phyloP scores from a whole-genome alignment of 495 filamentous ascomycete genomes.

The Tuber melanosporum region DNA sequence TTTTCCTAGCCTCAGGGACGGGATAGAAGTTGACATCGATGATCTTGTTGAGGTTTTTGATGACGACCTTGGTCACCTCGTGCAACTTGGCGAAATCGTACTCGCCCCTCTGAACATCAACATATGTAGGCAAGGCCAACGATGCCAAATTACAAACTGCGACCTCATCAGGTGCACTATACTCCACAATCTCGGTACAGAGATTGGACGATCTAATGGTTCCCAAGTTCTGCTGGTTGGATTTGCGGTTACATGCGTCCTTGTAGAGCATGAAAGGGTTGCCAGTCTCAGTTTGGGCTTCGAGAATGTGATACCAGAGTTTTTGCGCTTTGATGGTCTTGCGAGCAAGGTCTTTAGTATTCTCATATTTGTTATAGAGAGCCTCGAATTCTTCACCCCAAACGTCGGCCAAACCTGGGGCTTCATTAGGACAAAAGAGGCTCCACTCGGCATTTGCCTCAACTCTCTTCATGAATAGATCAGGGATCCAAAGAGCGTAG shows the following conservation, averaged over 20 bases:
- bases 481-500: slow-evolving; percentile 95
- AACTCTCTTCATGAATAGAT: slow-evolving; percentile 99
- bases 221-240: slow-evolving; percentile 98
- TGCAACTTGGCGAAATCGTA: slow-evolving; percentile 96
- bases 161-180: slow-evolving; percentile 93
- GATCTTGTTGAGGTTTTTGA: slow-evolving; percentile 92
- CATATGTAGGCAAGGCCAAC: slow-evolving; percentile 79
- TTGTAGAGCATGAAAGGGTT: slow-evolving; percentile 99
- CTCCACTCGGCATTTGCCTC: slow-evolving; percentile 95
- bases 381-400: slow-evolving; percentile 96
- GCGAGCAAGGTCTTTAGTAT: slow-evolving; percentile 73
- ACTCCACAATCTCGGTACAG: slow-evolving; percentile 97
- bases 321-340: slow-evolving; percentile 94
- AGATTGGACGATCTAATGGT: slow-evolving; percentile 97
- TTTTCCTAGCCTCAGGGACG: slow-evolving; percentile 81
- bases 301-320: slow-evolving; percentile 96
- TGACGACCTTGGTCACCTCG: slow-evolving; percentile 81
- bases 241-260: slow-evolving; percentile 95
- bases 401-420: slow-evolving; percentile 86
- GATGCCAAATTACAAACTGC: slow-evolving; percentile 98
- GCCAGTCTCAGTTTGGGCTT: slow-evolving; percentile 96
- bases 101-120: slow-evolving; percentile 69
- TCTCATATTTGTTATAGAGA: slow-evolving; percentile 90
- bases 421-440: slow-evolving; percentile 94
- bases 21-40: slow-evolving; percentile 97